phyloP scores from a whole-genome alignment of 495 filamentous ascomycete species.

The Beverwykella pulmonaria region DNA sequence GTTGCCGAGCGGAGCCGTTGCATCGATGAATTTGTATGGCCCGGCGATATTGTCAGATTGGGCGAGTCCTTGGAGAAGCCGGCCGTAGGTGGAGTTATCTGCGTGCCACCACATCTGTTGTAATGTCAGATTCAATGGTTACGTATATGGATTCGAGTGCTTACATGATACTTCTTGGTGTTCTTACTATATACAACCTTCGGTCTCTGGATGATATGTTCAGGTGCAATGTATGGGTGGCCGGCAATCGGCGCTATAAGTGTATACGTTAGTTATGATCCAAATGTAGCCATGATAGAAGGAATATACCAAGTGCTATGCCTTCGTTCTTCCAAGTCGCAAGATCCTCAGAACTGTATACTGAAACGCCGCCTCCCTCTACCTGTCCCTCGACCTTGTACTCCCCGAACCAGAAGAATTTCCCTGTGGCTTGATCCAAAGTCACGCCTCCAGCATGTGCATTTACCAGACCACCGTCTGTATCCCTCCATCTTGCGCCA shows the following conservation, averaged over 20 bases:
- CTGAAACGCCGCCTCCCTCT: slow-evolving; percentile 51
- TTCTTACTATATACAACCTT: slow-evolving; percentile 50
- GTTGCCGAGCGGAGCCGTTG: slow-evolving; percentile 51
- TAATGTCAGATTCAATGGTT: background rate
- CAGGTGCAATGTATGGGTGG: slow-evolving; percentile 46
- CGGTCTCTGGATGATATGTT: slow-evolving; percentile 51
- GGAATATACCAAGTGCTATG: slow-evolving; percentile 41
- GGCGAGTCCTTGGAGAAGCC: slow-evolving; percentile 51
- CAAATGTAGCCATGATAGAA: background rate
- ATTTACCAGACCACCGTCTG: slow-evolving; percentile 49
- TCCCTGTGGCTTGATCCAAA: slow-evolving; percentile 44
- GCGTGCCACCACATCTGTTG: slow-evolving; percentile 55
- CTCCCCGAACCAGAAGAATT: slow-evolving; percentile 53
- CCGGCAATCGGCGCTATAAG: slow-evolving; percentile 44
- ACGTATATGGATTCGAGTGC: background rate
- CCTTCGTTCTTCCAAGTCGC: slow-evolving; percentile 50
- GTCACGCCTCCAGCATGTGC: slow-evolving; percentile 50
- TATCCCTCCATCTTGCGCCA: slow-evolving; percentile 51
- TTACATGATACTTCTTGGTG: slow-evolving; percentile 46
- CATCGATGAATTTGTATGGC: slow-evolving; percentile 49
- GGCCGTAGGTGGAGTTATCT: slow-evolving; percentile 51
- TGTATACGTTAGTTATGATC: background rate
- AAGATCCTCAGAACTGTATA: slow-evolving; percentile 50
- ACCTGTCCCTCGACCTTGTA: slow-evolving; percentile 50
- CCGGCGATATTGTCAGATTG: slow-evolving; percentile 46